Percentiles rank a stretch among this genome's conserved stretches.
phyloP scores from a whole-genome alignment of 2,329 filamentous ascomycete genomes.

The Oidium heveae region DNA sequence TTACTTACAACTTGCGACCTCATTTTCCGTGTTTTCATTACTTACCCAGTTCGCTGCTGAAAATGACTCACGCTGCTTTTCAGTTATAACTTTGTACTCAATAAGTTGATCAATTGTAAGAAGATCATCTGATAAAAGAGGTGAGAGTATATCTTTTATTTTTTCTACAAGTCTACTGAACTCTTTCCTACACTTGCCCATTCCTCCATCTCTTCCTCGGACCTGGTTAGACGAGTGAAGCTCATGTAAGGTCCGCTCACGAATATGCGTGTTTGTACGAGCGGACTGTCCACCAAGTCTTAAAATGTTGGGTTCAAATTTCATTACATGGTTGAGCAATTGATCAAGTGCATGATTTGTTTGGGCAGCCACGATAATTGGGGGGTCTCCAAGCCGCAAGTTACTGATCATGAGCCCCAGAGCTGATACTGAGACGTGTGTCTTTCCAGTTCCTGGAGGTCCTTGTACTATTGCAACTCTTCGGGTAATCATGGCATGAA shows the following conservation, averaged over 20 bases:
- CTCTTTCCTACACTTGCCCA: conserved; percentile 2
- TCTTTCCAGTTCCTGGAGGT: conserved; percentile 56
- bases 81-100: conserved; percentile 29
- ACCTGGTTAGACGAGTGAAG: conserved; percentile 20
- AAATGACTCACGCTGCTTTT: conserved; percentile 37
- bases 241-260: conserved; percentile 38
- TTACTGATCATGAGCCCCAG: conserved; percentile 40
- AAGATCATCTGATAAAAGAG: conserved; percentile 19
- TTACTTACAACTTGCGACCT: neutral
- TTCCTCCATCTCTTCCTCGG: conserved; percentile 2
- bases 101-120: conserved; percentile 29
- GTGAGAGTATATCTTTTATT: conserved; percentile 3
- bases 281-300: conserved; percentile 21
- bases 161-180: neutral
- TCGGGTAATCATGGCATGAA: conserved; percentile 44
- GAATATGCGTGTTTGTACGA: conserved; percentile 30
- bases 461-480: conserved; percentile 59
- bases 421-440: conserved; percentile 51
- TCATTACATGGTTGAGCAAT: conserved; percentile 24
- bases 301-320: conserved; percentile 35
- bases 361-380: conserved; percentile 59
- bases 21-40: neutral
- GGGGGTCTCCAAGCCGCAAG: conserved; percentile 27
- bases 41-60: conserved; percentile 18
- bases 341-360: conserved; percentile 85